Percentiles rank a stretch among this genome's conserved stretches.
phyloP scores from a whole-genome alignment of 306 rosid genomes.

The Citrullus mucosospermus region DNA sequence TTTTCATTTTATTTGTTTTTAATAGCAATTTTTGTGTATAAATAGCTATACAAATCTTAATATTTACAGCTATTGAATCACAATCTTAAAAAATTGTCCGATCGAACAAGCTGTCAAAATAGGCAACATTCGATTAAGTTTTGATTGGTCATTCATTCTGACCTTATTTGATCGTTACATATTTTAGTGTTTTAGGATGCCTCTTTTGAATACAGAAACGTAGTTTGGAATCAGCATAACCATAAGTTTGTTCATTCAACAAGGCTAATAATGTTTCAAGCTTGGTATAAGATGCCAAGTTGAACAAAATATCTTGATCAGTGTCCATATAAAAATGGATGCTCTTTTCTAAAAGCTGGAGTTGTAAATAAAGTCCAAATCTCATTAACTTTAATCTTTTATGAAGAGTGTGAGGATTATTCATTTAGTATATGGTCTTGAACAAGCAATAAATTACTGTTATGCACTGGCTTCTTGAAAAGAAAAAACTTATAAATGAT shows the following conservation, averaged over 20 bases:
- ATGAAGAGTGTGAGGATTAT: neutral
- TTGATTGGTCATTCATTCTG: neutral
- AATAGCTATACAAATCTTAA: neutral
- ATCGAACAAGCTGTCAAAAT: neutral
- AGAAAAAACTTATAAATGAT: neutral
- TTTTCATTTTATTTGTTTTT: neutral
- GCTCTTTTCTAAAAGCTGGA: neutral
- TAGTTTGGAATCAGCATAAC: neutral
- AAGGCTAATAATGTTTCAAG: neutral
- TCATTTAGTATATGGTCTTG: neutral
- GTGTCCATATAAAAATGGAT: neutral
- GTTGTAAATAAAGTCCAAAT: neutral
- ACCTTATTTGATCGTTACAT: neutral
- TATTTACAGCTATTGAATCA: neutral
- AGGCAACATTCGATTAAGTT: neutral
- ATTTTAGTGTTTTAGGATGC: neutral
- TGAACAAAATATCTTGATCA: neutral
- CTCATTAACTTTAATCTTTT: neutral
- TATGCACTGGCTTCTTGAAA: neutral
- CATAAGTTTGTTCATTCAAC: neutral
- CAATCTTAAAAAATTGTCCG: neutral
- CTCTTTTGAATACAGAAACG: neutral
- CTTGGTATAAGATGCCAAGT: constrained; percentile 4
- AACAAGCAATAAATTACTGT: neutral
- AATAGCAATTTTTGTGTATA: neutral